Evolutionary conservation across 1,284 basidiomycete species (phyloP), one percentile per base, ranked within the genome.

Genomic region (Irpex sp.): DNA sequence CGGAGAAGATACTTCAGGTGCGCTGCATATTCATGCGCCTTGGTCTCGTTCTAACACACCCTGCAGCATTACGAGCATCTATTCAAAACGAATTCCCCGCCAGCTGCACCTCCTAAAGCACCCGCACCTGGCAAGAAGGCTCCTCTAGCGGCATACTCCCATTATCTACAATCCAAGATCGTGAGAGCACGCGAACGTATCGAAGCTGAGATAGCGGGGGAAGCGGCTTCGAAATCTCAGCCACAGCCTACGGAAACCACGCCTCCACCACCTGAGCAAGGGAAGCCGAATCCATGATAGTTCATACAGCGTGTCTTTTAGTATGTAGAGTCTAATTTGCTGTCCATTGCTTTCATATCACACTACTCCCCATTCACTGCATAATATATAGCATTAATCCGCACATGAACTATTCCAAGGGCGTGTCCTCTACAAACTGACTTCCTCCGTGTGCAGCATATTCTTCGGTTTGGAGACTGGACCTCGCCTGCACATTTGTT

Each of bases 101-200:
- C 83, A n/a, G 80, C 84, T 55, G 77, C 83, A 57, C 76, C 82
- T 21, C 75, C 82, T 51, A 79, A 84, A 67, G 76, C 82, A 56
- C 28, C 53, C 14, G 57, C 72, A 61, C 63, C 69, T 18, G 72
- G 77, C 16, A 80, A 77, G 69, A 72, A 72, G 23, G 68, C 74
- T 12, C 67, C 74, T n/a, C 72, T 76, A 33, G 80, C 82, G n/a
- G 72, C 77, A 51, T 76, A 93, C 73, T 93, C 91, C 39, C 92
- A 94, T 75, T 99, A 99, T 77, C 81, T 99, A 28, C 96, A 98
- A 74, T 96, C 93, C 61, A 99, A 99, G 78, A 92, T 99, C 19
- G 88, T 95, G 54, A 86, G 96, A 56, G 96, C 97, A 19, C 85
- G 90, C 62, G 95, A 98, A 77, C 87, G 97, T 75, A 89, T 99